Evolutionary conservation across 1,284 basidiomycete genomes (phyloP).

Genomic region (Chalciporus sp.): DNA sequence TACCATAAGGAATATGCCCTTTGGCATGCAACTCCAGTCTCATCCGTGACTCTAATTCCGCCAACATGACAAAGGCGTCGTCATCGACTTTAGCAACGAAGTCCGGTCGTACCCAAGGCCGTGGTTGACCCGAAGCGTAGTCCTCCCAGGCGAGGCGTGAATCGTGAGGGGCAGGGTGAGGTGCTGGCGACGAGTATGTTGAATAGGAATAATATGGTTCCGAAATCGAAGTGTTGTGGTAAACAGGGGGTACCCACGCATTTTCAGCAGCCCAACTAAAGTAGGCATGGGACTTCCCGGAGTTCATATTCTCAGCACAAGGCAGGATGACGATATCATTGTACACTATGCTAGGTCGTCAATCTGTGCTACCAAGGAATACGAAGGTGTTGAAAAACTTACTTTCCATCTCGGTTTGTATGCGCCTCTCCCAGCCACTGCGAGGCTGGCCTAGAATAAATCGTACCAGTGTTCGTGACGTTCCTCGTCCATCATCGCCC

Average conservation of each 20-base stretch:
- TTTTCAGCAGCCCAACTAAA: conserved; percentile 90
- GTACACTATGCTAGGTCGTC: conserved; percentile 56
- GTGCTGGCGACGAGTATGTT: conserved; percentile 53
- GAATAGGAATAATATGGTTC: conserved; percentile 61
- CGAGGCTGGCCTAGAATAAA: conserved; percentile 91
- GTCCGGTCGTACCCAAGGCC: conserved; percentile 79
- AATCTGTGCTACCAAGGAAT: conserved; percentile 1
- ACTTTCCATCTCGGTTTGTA: conserved; percentile 93
- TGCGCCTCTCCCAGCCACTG: conserved; percentile 75
- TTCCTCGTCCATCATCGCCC: conserved; percentile 74
- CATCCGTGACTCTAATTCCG: conserved; percentile 86
- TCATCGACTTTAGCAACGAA: conserved; percentile 94
- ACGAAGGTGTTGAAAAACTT: conserved; percentile 36
- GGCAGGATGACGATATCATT: conserved; percentile 90
- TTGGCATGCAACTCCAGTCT: conserved; percentile 68
- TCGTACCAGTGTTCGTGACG: conserved; percentile 85
- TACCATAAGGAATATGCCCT: conserved; percentile 31
- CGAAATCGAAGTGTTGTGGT: conserved; percentile 45
- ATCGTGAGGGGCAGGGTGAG: conserved; percentile 67
- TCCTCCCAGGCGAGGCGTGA: conserved; percentile 58
- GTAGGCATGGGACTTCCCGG: conserved; percentile 84
- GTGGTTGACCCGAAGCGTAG: conserved; percentile 42
- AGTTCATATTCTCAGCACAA: conserved; percentile 89
- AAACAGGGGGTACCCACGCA: conserved; percentile 87
- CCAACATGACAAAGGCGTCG: conserved; percentile 92